Evolutionary conservation across 352 stramenopile species (phyloP), one percentile per base, ranked within the genome.

Genomic region (Halophytophthora polymorphica): DNA sequence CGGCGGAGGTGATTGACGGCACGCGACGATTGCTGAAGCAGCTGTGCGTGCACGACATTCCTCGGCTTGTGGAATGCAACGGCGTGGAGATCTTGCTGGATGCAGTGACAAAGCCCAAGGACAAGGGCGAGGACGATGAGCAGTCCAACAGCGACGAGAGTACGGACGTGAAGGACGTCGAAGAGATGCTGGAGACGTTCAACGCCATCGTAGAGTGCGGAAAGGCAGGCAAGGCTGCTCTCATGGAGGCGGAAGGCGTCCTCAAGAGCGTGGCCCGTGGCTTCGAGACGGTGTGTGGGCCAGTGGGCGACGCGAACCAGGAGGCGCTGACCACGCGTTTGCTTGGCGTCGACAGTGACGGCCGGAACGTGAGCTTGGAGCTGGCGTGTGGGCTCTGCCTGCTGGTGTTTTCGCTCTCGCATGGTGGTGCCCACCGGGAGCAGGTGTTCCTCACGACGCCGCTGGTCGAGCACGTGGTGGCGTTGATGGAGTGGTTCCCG

Each of bases 61-160:
- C 77, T 46, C 76, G 77, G 1, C 61, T 92, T 11, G 73, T 92
- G 6, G 58, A 63, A 1, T 72, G 73, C 11, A 81, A 88, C 42
- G 82, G 80, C 12, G 64, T 90, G n/a, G 64, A 72, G 22, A 77
- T 78, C 18, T 56, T 91, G 33, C 53, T 91, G 10, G 72, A 76
- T 47, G 60, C 68, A 0, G 58, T 71, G 14, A 71, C 69, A 34
- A 61, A 61, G 13, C 47, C 50, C 13, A 45, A 61, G 7, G 29
- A 40, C 0, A 14, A 42, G 34, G 41, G n/a, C 8, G 38, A 56
- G 2, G 45, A 58, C 10, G 37, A 33, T 15, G 66, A 23, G 44
- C 49, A 50, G 56, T 22, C 14, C 56, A 38, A 36, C 15, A 51
- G 44, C 25, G 50, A 53, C n/a, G 38, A 42, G 31, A 40, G 56